Base-by-base conservation (phyloP, 139 green algal species). In the Coccomyxa sp. region DNA sequence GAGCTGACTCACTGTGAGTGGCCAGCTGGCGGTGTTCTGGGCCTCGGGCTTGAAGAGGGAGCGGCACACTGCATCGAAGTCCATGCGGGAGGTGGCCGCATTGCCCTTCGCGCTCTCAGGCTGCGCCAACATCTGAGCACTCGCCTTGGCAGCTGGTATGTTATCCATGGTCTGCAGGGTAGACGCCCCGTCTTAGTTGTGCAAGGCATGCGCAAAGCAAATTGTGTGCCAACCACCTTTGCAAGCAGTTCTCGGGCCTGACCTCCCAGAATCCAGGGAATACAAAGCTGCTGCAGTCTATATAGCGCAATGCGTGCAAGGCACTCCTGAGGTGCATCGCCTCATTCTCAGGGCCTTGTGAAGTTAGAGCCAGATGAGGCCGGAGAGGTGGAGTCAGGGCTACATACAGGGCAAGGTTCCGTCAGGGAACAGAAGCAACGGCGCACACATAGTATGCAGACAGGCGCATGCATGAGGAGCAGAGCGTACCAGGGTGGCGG, bases 21-120 rank as follows among this genome's bases (percentile, higher is more conserved):
- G n/a, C n/a, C n/a, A n/a, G n/a, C n/a, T n/a, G n/a, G n/a, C n/a
- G n/a, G n/a, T n/a, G n/a, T n/a, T n/a, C n/a, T n/a, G n/a, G n/a
- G n/a, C n/a, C n/a, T n/a, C 50, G 50, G 50, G 50, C 50, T 31
- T 22, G 7, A 71, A 71, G 6, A 71, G 64, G 24, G 33, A 22
- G 64, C 64, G 64, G 7, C 64, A 29, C 64, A 71, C 64, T 10
- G 64, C 64, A 10, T 71, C 64, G 35, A 71, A 71, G 64, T 71
- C 64, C 64, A 71, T 71, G 7, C 64, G n/a, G 24, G 64, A 64
- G 18, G 50, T 64, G 18, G 50, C 50, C 50, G 50, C 50, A 7
- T 22, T 64, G 50, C 50, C 27, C 18, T 22, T 36, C 2, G 24
- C 27, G n/a, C 27, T 29, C 1, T 10, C 27, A 10, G 64, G 1